Percentiles rank a stretch among this genome's conserved stretches.
These are phyloP conservation scores for Plasmodium relictum DNA, from an alignment of 169 alveolate species.

Conservation along the genomic window DNA sequence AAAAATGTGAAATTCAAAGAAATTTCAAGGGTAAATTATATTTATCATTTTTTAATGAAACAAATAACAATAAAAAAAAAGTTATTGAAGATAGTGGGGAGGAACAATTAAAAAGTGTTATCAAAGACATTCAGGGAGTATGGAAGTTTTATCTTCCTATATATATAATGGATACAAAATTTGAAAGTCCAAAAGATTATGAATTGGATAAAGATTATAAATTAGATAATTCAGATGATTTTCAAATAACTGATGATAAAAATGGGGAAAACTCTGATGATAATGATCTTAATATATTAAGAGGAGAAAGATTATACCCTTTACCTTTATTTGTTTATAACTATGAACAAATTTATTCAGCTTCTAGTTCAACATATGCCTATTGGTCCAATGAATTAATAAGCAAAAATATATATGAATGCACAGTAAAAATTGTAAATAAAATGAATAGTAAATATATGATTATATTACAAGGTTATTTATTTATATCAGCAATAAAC, in stretches of 20 bases:
- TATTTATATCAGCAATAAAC: slow-evolving; percentile 47
- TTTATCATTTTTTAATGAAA: slow-evolving; percentile 12
- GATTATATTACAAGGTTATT: slow-evolving; percentile 76
- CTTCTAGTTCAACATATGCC: slow-evolving; percentile 50
- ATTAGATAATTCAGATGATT: slow-evolving; percentile 11
- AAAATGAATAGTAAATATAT: slow-evolving; percentile 75
- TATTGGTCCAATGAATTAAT: slow-evolving; percentile 49
- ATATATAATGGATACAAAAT: slow-evolving; percentile 63
- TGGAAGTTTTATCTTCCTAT: slow-evolving; percentile 75
- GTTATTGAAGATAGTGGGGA: neutral
- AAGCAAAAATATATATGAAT: slow-evolving; percentile 59
- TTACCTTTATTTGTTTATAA: slow-evolving; percentile 74
- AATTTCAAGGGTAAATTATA: slow-evolving; percentile 9
- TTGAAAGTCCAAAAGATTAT: slow-evolving; percentile 32
- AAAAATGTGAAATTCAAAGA: neutral
- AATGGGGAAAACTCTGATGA: slow-evolving; percentile 2
- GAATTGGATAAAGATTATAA: slow-evolving; percentile 2
- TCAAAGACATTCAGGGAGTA: slow-evolving; percentile 75
- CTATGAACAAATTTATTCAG: slow-evolving; percentile 63
- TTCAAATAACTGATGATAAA: neutral
- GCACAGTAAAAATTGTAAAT: slow-evolving; percentile 62
- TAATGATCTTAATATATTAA: slow-evolving; percentile 17
- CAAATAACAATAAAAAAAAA: slow-evolving; percentile 3
- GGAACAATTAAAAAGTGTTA: slow-evolving; percentile 20
- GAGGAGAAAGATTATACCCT: slow-evolving; percentile 74